phyloP scores from a whole-genome alignment of 2,329 filamentous ascomycete species.

The Neofusicoccum parvum region DNA sequence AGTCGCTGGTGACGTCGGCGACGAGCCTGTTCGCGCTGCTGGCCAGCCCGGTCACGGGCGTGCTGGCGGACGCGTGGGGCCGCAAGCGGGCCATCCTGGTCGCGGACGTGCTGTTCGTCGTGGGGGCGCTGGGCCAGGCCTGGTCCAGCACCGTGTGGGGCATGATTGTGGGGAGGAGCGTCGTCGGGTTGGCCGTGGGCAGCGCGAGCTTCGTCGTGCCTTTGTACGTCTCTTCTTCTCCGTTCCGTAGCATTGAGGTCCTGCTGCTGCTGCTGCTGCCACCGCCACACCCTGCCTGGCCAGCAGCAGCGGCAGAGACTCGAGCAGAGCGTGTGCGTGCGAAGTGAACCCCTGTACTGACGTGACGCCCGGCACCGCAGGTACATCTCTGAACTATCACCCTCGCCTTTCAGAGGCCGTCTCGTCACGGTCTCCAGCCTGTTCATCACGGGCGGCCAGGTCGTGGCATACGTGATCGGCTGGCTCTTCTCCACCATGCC shows the following conservation, averaged over 20 bases:
- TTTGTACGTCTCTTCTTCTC: constrained; percentile 25
- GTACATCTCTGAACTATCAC: constrained; percentile 85
- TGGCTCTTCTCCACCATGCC: constrained; percentile 66
- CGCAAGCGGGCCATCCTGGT: constrained; percentile 79
- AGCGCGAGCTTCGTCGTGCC: constrained; percentile 36
- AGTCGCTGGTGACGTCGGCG: constrained; percentile 60
- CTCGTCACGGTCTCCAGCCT: constrained; percentile 81
- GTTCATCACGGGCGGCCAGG: constrained; percentile 85
- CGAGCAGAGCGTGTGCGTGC: neutral
- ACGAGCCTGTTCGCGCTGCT: constrained; percentile 61
- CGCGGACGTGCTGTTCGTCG: constrained; percentile 54
- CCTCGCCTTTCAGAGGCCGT: constrained; percentile 72
- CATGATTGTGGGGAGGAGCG: constrained; percentile 34
- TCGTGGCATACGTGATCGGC: constrained; percentile 67
- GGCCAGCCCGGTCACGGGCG: constrained; percentile 56
- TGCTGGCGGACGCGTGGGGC: constrained; percentile 72
- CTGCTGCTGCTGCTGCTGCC: neutral
- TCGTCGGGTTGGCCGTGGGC: constrained; percentile 36
- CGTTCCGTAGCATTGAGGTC: too few species aligned
- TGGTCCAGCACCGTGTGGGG: constrained; percentile 31
- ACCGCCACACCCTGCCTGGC: too few species aligned
- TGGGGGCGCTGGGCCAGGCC: constrained; percentile 35
- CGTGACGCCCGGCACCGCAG: neutral
- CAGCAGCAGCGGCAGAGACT: too few species aligned
- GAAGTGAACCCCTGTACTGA: neutral